Evolutionary conservation across 2,329 filamentous ascomycete genomes (phyloP), one percentile per base, ranked within the genome.

Genomic region (Hypocreales sp.): DNA sequence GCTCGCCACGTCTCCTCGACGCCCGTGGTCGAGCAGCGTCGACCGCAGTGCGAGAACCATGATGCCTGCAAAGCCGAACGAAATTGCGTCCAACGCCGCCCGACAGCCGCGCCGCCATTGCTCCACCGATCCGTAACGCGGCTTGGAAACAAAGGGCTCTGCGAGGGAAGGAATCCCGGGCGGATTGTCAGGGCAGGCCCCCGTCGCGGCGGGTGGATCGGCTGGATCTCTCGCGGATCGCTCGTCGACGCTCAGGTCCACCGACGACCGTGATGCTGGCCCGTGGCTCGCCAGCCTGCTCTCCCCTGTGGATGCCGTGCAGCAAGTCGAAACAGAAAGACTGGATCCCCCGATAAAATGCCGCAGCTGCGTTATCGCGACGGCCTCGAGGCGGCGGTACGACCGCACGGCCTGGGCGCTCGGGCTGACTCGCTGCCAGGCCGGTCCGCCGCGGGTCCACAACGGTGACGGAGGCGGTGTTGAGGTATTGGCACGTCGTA

Each of bases 341-440:
- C 38, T 46, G 37, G 42, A 38, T n/a, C 32, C 33, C 29, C 21
- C 28, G 40, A 37, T 37, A 41, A 42, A 47, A 48, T 48, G 36
- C 39, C 44, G 41, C 44, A 45, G 33, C 24, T 30, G 32, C 30
- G 36, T 44, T 41, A 44, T 46, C 39, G 35, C 31, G 23, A 35
- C 24, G 9, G 9, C 10, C 28, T 29, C 31, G 30, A 37, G 31
- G 31, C 22, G 35, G 24, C 18, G 25, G 15, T 15, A 22, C 22
- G 15, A 4, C 23, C 21, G 31, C 27, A 30, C 22, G 21, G 19
- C 9, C 15, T 38, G 31, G 11, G n/a, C 23, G 20, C 17, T 23
- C 23, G 20, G 22, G 23, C 26, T 34, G 31, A 36, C 27, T 28
- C 29, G 27, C 22, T 15, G 21, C 18, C 9, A 7, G 30, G 19